Evolutionary conservation across 768 basidiomycete species (phyloP).

Genomic region (Hericium coralloides): DNA sequence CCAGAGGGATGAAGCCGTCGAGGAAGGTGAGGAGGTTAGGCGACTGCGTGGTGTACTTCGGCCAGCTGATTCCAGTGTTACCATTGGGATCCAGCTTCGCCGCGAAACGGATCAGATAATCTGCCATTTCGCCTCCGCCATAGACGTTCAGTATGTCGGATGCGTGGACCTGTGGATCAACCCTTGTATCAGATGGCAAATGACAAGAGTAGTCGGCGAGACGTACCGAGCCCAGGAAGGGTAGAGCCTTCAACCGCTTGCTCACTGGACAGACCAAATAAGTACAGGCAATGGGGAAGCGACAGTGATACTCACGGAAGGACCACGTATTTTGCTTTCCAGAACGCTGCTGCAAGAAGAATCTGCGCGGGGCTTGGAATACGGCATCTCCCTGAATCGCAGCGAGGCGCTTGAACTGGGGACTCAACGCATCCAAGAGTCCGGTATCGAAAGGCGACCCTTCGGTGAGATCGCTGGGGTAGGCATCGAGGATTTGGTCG

Average conservation of each 20-base stretch:
- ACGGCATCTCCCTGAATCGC: conserved; percentile 28
- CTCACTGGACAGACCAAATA: conserved; percentile 19
- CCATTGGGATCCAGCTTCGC: conserved; percentile 22
- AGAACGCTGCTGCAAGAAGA: conserved; percentile 24
- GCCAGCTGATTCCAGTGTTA: conserved; percentile 4
- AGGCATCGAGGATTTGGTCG: conserved; percentile 4
- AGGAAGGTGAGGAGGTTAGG: conserved; percentile 10
- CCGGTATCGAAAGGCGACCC: conserved; percentile 24
- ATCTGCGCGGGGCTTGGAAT: conserved; percentile 28
- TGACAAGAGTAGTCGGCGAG: conserved; percentile 9
- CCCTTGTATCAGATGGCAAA: not conserved
- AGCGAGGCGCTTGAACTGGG: conserved; percentile 32
- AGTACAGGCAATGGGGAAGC: not conserved
- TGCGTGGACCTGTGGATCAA: not conserved
- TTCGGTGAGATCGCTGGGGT: conserved; percentile 11
- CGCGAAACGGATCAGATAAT: conserved; percentile 17
- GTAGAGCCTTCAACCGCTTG: conserved; percentile 22
- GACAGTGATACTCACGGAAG: conserved; percentile 22
- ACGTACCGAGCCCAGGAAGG: conserved; percentile 18
- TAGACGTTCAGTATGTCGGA: conserved; percentile 7
- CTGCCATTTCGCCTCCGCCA: conserved; percentile 4
- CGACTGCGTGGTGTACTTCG: conserved; percentile 2
- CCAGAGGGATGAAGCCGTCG: not conserved
- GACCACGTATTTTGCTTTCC: conserved; percentile 25
- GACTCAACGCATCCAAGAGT: conserved; percentile 15